phyloP scores from a whole-genome alignment of 495 filamentous ascomycete species.

The Cladorrhinum samala region DNA sequence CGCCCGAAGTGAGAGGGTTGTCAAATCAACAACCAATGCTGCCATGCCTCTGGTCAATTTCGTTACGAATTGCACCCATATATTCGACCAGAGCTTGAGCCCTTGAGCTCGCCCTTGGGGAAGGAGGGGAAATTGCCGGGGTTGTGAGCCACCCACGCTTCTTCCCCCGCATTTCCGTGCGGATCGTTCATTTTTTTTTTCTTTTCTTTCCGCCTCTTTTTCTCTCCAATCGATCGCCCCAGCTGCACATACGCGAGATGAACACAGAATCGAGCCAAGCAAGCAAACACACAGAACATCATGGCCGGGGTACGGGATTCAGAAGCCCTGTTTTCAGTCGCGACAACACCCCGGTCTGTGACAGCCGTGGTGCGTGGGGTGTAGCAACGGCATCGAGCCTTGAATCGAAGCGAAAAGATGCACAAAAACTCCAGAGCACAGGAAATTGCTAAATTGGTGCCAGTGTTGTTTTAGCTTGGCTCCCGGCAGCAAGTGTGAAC shows the following conservation, averaged over 20 bases:
- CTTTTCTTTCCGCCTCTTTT: background rate
- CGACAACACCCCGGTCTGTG: background rate
- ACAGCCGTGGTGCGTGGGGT: conserved; percentile 3
- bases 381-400: background rate
- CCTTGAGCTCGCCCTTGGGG: background rate
- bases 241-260: background rate
- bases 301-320: background rate
- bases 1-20: background rate
- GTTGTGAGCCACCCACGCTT: background rate
- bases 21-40: background rate
- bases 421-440: background rate
- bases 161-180: conserved; percentile 4
- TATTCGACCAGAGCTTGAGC: background rate
- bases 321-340: background rate
- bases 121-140: background rate
- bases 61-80: background rate
- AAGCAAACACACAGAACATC: too few species aligned
- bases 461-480: conserved; percentile 1
- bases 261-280: background rate
- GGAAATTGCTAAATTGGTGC: conserved; percentile 2
- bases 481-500: background rate
- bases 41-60: background rate
- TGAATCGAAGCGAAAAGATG: background rate
- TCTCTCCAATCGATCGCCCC: conserved; percentile 2
- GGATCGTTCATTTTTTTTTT: background rate